Percentiles rank a stretch among this genome's conserved stretches.
Conservation (phyloP, 352 stramenopile species). For the Pythium utonaiense region DNA sequence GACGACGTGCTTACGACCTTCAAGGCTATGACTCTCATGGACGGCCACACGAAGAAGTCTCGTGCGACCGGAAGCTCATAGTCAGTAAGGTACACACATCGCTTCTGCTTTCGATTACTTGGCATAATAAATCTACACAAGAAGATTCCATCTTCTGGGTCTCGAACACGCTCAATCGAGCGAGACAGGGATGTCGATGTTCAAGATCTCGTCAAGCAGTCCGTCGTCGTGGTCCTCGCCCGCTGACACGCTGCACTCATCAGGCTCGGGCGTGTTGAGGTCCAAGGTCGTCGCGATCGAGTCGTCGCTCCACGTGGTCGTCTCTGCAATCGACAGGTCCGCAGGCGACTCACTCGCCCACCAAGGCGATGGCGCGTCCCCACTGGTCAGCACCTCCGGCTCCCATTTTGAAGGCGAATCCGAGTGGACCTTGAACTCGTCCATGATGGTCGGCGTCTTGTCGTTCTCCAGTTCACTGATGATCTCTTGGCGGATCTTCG, state of each 20-base stretch:
- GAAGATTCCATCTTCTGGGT: slow-evolving; percentile 12
- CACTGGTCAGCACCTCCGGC: slow-evolving; percentile 43
- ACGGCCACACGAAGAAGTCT: neutral
- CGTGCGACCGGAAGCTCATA: slow-evolving; percentile 15
- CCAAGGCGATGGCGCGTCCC: slow-evolving; percentile 41
- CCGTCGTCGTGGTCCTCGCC: slow-evolving; percentile 23
- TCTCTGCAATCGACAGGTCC: slow-evolving; percentile 16
- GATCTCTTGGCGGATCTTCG: slow-evolving; percentile 51
- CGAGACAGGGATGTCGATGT: slow-evolving; percentile 42
- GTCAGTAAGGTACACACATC: neutral
- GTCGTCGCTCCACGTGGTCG: slow-evolving; percentile 22
- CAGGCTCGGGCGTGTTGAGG: slow-evolving; percentile 12
- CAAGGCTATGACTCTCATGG: slow-evolving; percentile 18
- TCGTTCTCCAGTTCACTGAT: slow-evolving; percentile 42
- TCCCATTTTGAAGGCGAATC: slow-evolving; percentile 12
- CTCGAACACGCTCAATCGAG: slow-evolving; percentile 3
- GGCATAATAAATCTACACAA: slow-evolving; percentile 15
- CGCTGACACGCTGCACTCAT: slow-evolving; percentile 6
- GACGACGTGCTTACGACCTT: slow-evolving; percentile 6
- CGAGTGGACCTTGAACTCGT: slow-evolving; percentile 34
- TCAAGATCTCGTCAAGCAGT: slow-evolving; percentile 54
- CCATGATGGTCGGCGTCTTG: slow-evolving; percentile 46
- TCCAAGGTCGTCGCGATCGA: slow-evolving; percentile 20
- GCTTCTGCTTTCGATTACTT: neutral
- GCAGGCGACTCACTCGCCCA: slow-evolving; percentile 32